Conservation (phyloP, 306 rosid species). For the Acacia confusa region DNA sequence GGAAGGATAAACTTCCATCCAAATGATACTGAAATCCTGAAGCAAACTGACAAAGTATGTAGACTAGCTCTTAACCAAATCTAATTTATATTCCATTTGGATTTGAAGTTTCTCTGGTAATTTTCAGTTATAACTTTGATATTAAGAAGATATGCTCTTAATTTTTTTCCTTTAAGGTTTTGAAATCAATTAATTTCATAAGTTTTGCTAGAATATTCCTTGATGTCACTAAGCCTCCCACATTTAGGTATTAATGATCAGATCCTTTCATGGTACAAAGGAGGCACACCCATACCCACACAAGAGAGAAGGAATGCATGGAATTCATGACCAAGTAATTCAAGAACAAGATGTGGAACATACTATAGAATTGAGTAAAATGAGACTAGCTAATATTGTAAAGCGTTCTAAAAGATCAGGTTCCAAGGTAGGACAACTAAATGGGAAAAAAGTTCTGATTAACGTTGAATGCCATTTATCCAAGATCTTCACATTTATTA, state of each 20-base stretch:
- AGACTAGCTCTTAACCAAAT: conserved; percentile 2
- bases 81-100: conserved; percentile 14
- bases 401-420: conserved; percentile 65
- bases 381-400: conserved; percentile 57
- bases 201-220: conserved; percentile 12
- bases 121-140: not conserved
- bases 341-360: conserved; percentile 43
- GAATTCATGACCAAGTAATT: conserved; percentile 41
- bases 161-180: not conserved
- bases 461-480: not conserved
- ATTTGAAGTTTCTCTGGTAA: not conserved
- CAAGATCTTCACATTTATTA: conserved; percentile 9
- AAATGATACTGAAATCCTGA: conserved; percentile 70
- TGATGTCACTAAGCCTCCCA: conserved; percentile 33
- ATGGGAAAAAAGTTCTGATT: conserved; percentile 6
- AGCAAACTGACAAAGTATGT: conserved; percentile 84
- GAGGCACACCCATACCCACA: conserved; percentile 34
- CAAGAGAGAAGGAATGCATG: conserved; percentile 42
- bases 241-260: conserved; percentile 69
- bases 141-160: not conserved
- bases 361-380: conserved; percentile 48
- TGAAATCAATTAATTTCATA: conserved; percentile 1
- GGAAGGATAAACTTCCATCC: conserved; percentile 93
- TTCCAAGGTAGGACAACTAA: conserved; percentile 64
- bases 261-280: conserved; percentile 56